Evolutionary conservation across 148 eudicot genomes (phyloP).

Genomic region (Vaccinium darrowii): DNA sequence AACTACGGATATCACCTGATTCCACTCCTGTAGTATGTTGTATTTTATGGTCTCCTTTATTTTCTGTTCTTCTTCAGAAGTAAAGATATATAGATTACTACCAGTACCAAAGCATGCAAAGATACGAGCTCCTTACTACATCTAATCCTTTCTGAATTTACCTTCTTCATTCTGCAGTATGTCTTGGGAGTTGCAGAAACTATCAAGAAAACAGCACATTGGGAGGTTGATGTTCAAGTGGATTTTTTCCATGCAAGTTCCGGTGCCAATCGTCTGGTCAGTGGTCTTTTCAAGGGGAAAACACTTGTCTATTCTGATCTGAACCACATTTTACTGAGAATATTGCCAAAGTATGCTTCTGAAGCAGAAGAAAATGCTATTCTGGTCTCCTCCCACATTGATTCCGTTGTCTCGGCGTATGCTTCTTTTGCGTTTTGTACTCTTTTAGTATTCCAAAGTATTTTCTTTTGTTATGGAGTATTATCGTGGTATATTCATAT

Average conservation of each 20-base stretch:
- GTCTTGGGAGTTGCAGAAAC: constrained; percentile 57
- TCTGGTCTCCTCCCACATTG: constrained; percentile 90
- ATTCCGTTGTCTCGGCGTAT: constrained; percentile 78
- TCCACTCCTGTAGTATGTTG: not conserved
- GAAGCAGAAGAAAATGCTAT: constrained; percentile 78
- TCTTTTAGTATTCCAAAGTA: not conserved
- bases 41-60: not conserved
- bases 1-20: not conserved
- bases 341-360: constrained; percentile 70
- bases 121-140: not conserved
- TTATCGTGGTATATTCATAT: constrained; percentile 5
- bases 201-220: constrained; percentile 70
- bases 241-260: constrained; percentile 68
- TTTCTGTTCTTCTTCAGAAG: not conserved
- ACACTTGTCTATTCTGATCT: constrained; percentile 84
- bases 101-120: not conserved
- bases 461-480: constrained; percentile 1
- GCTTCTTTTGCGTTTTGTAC: constrained; percentile 21
- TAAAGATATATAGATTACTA: not conserved
- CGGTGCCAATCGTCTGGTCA: constrained; percentile 69
- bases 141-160: not conserved
- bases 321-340: constrained; percentile 67
- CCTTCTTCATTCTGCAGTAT: constrained; percentile 54
- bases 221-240: constrained; percentile 93
- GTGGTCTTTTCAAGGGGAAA: constrained; percentile 81